Base-by-base conservation (phyloP, 352 stramenopile species). In the Pythium angustatum region DNA sequence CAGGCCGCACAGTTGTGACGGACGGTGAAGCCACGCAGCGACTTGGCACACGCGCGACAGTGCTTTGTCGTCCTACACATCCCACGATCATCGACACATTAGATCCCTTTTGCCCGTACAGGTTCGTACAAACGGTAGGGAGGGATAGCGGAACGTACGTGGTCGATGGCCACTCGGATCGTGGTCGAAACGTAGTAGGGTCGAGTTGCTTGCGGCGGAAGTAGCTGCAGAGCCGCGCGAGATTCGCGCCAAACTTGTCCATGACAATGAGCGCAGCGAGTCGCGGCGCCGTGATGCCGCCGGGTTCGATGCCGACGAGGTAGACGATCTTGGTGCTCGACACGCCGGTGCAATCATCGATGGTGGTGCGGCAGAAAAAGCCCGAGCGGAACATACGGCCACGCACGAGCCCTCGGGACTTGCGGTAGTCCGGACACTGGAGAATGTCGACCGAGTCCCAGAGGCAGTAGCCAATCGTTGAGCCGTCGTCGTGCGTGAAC, bases 301-400 rank as follows among this genome's bases (percentile, higher is more conserved):
- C 76, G 43, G 60, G 52, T 45, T 83, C 69, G 24, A 81, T 57
- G 2, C 77, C 79, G 10, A 85, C 66, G 61, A 88, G 71, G 64
- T 88, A 87, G 26, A 88, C 76, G 38, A 88, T 84, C 69, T 88
- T 87, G 38, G 79, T 88, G 9, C 22, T 31, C 14, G 7, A 24
- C 12, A 17, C 12, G 27, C 17, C 55, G 12, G 19, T 26, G 3
- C 26, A 10, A 17, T 43, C 24, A 27, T 19, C 30, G 9, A 8
- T n/a, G 11, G 28, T 24, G 10, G 40, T 48, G 33, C 73, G 73
- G 9, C 81, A 49, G 59, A 85, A 81, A 48, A 81, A 85, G 2
- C 76, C 79, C 28, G 79, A 85, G 31, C 73, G 65, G 58, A 85
- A 83, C 75, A 85, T 82, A 17, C 48, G 71, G 43, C 64, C 66